Evolutionary conservation across 1,284 basidiomycete species (phyloP), one percentile per base, ranked within the genome.

Genomic region (Rhodofomes roseus): DNA sequence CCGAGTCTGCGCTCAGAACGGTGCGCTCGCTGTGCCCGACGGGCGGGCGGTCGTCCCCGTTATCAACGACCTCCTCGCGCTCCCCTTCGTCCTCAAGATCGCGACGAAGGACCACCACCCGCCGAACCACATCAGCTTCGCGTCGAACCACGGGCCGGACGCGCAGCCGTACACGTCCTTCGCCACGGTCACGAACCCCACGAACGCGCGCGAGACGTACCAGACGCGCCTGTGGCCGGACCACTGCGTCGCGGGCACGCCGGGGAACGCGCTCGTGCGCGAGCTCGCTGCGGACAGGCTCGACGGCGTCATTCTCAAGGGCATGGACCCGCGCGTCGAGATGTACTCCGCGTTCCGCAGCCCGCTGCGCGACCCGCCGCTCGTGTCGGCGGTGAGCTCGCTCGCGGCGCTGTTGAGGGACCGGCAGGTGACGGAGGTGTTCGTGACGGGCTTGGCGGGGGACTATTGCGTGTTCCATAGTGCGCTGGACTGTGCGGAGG

Each of bases 51-150:
- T 86, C 61, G 62, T 85, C 22, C 76, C 80, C 1, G 63, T 71
- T 23, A 75, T 85, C 56, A 71, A 79, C 66, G 68, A 66, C 23
- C 75, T 87, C 31, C 72, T 87, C 54, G 65, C 73, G 31, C 69
- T 74, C 43, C 71, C 73, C 40, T 74, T 76, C 66, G 62, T 65
- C 27, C 74, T 77, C 66, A 69, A 76, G 39, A 78, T 82, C 75
- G 75, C 77, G 22, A 68, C 80, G 2, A 76, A 86, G 48, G 76
- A 85, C 44, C 77, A 73, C 62, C 87, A 90, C 69, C 87, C 86
- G 0, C 65, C 66, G 4, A 67, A 73, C 18, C 87, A 90, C 73
- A 75, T 89, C 64, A 87, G 84, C 18, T 90, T 90, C 71, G 84
- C 84, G 0, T 78, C 79, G 5, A 75, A 76, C n/a, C 84, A 87